Evolutionary conservation across 73 alveolate species (phyloP).

Genomic region (Paramecium pentaurelia): DNA sequence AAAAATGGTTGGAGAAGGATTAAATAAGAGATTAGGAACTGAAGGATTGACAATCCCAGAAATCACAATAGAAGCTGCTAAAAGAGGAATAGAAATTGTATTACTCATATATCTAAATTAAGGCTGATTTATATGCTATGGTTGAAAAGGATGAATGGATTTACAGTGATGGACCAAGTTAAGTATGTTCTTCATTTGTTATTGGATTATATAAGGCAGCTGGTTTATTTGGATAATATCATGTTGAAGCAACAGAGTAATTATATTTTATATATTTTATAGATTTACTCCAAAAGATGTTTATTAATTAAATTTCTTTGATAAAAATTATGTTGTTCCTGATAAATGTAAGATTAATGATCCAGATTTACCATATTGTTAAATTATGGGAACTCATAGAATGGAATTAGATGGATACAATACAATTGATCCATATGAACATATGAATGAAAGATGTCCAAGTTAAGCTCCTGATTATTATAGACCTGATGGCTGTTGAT

Average conservation of each 20-base stretch:
- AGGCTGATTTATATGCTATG: background rate
- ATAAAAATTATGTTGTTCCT: conserved; percentile 68
- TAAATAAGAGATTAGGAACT: conserved; percentile 86
- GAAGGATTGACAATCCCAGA: conserved; percentile 73
- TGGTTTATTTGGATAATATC: conserved; percentile 83
- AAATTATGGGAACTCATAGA: conserved; percentile 85
- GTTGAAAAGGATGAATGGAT: conserved; percentile 91
- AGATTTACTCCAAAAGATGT: conserved; percentile 88
- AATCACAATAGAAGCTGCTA: conserved; percentile 73
- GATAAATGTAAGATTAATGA: conserved; percentile 75
- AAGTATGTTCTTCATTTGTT: conserved; percentile 90
- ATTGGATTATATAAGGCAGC: conserved; percentile 86
- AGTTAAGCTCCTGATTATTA: conserved; percentile 77
- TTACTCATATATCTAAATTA: background rate
- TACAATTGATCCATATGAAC: conserved; percentile 82
- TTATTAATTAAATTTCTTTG: conserved; percentile 76
- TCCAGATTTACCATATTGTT: conserved; percentile 88
- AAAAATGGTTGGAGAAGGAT: conserved; percentile 73
- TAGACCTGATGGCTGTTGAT: conserved; percentile 90
- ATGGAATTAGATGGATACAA: conserved; percentile 75
- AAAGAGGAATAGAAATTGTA: conserved; percentile 65
- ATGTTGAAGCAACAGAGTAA: conserved; percentile 66
- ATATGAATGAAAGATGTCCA: conserved; percentile 95
- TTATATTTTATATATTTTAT: background rate
- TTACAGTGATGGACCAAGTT: conserved; percentile 85